Percentiles rank a stretch among this genome's conserved stretches.
These are phyloP conservation scores for Umbelopsis sp. DNA, from an alignment of 192 early-diverging fungal species.

Conservation along the genomic window DNA sequence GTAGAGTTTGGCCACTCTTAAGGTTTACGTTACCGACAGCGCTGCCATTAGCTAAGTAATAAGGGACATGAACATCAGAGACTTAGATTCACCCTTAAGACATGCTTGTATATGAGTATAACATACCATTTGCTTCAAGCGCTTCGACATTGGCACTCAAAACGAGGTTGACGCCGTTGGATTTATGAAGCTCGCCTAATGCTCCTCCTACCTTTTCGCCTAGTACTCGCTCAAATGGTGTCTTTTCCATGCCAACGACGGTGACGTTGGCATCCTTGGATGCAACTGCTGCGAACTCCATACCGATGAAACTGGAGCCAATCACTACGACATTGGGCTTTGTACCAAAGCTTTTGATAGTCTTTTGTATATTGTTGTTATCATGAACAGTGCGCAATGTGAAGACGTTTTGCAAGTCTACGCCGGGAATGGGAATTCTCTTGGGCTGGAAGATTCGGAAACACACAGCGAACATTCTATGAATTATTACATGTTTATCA, in stretches of 20 bases:
- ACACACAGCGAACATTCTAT: not conserved
- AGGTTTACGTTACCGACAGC: constrained; percentile 45
- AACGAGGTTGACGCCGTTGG: constrained; percentile 48
- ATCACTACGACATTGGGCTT: constrained; percentile 59
- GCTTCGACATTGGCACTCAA: constrained; percentile 38
- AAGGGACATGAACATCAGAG: not conserved
- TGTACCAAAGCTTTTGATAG: constrained; percentile 15
- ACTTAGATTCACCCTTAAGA: too few relatives aligned
- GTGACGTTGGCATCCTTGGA: constrained; percentile 49
- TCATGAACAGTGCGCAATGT: constrained; percentile 46
- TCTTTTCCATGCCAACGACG: constrained; percentile 58
- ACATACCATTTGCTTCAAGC: constrained; percentile 15
- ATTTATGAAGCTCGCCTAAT: constrained; percentile 41
- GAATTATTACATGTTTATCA: too few relatives aligned
- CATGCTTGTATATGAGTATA: too few relatives aligned
- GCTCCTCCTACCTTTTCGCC: constrained; percentile 50
- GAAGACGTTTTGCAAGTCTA: constrained; percentile 52
- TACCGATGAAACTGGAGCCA: constrained; percentile 63
- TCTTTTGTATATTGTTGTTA: constrained; percentile 40
- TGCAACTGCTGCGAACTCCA: constrained; percentile 53
- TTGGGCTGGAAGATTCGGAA: constrained; percentile 36
- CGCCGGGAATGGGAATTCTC: constrained; percentile 46
- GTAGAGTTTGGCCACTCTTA: constrained; percentile 32
- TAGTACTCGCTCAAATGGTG: constrained; percentile 56
- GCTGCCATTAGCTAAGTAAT: not conserved